These are phyloP conservation scores for Backusella liffmaniae DNA, from an alignment of 192 early-diverging fungal genomes.

Conservation along the genomic window DNA sequence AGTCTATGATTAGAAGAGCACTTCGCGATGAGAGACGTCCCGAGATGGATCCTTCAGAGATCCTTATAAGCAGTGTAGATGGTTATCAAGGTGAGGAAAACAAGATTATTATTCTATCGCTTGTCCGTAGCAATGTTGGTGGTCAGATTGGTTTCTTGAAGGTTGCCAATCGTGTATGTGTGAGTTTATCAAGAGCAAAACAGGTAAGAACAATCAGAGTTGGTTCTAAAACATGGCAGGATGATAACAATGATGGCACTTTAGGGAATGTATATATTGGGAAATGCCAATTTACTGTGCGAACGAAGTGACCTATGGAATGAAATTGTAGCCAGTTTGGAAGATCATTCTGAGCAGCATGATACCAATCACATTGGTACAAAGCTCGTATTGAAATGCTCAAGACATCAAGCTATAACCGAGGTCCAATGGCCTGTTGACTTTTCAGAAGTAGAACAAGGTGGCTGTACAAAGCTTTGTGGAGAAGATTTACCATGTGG, in stretches of 20 bases:
- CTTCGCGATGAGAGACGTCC: constrained; percentile 30
- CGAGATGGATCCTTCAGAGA: constrained; percentile 49
- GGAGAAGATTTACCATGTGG: constrained; percentile 33
- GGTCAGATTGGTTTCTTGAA: constrained; percentile 85
- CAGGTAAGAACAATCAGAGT: constrained; percentile 30
- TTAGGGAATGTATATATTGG: constrained; percentile 56
- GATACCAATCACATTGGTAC: constrained; percentile 38
- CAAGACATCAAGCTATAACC: constrained; percentile 37
- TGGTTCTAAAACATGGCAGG: neutral
- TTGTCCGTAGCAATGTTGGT: constrained; percentile 88
- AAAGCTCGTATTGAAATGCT: constrained; percentile 38
- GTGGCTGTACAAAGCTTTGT: constrained; percentile 45
- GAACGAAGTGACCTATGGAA: constrained; percentile 47
- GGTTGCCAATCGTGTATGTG: constrained; percentile 56
- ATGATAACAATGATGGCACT: neutral
- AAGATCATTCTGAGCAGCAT: constrained; percentile 14
- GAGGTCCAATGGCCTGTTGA: constrained; percentile 43
- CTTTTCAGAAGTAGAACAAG: constrained; percentile 43
- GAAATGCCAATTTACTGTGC: constrained; percentile 47
- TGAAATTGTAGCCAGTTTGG: constrained; percentile 38
- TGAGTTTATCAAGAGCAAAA: constrained; percentile 55
- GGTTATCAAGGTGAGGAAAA: constrained; percentile 99
- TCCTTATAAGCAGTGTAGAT: constrained; percentile 92
- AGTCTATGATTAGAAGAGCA: constrained; percentile 33
- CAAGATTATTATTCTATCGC: constrained; percentile 94